Evolutionary conservation across 768 basidiomycete genomes (phyloP).

Genomic region (Infundibulicybe gibba): DNA sequence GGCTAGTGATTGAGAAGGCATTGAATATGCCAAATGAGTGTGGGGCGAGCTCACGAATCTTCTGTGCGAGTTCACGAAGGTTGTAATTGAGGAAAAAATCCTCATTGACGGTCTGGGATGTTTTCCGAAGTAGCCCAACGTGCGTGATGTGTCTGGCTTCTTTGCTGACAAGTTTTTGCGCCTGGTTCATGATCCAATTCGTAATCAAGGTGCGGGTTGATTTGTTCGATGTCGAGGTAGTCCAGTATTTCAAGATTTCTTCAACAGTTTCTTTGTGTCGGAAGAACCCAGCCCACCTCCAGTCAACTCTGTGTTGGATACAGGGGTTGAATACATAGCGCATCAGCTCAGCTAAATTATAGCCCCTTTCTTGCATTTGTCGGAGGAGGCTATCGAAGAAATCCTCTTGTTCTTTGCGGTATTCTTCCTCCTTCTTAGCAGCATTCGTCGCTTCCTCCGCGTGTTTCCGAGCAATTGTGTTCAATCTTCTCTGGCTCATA

Average conservation of each 20-base stretch:
- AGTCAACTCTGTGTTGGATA: not conserved
- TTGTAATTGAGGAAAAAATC: conserved; percentile 7
- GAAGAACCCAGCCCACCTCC: not conserved
- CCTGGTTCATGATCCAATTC: not conserved
- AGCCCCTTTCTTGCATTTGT: not conserved
- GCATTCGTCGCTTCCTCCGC: not conserved
- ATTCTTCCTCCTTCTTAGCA: not conserved
- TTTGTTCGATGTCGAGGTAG: conserved; percentile 1
- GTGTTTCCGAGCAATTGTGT: not conserved
- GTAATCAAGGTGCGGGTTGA: not conserved
- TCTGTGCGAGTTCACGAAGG: not conserved
- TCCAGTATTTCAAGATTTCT: conserved; percentile 8
- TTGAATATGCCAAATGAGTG: not conserved
- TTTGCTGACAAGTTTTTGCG: not conserved
- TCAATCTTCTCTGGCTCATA: not conserved
- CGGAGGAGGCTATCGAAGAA: not conserved
- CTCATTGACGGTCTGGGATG: conserved; percentile 7
- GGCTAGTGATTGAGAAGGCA: not conserved
- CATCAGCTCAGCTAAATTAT: not conserved
- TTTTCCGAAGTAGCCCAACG: not conserved
- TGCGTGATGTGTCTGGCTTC: not conserved
- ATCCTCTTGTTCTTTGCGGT: not conserved
- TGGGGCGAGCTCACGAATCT: not conserved
- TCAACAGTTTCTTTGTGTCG: not conserved
- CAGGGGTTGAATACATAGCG: not conserved